These are phyloP conservation scores for Lentinula sp. DNA, from an alignment of 768 basidiomycete species.

Conservation along the genomic window DNA sequence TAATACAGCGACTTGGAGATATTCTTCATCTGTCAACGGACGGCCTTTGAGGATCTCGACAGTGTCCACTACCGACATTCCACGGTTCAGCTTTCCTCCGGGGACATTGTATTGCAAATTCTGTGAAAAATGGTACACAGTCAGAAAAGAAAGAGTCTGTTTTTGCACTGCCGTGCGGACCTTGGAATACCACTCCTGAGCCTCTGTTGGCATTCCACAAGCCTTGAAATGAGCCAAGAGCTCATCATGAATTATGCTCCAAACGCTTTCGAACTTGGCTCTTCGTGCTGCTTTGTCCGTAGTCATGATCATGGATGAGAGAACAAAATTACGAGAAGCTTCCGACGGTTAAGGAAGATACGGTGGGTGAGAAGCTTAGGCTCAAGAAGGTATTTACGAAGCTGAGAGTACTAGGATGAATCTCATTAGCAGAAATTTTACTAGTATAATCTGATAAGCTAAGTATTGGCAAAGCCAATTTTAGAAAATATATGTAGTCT, in stretches of 20 bases:
- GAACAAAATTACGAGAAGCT: neutral
- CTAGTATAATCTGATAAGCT: too few species aligned
- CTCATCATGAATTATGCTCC: constrained; percentile 67
- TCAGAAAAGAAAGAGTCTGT: neutral
- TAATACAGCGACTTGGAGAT: constrained; percentile 79
- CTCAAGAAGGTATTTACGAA: too few species aligned
- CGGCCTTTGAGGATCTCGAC: constrained; percentile 81
- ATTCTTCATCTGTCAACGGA: constrained; percentile 75
- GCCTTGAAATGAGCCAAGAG: constrained; percentile 60
- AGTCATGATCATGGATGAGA: neutral
- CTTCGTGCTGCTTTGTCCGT: constrained; percentile 39
- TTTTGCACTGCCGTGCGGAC: constrained; percentile 34
- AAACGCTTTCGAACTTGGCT: constrained; percentile 67
- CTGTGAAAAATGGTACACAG: constrained; percentile 27
- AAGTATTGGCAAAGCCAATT: too few species aligned
- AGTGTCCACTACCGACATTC: constrained; percentile 91
- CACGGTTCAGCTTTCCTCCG: constrained; percentile 93
- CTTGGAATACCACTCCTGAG: constrained; percentile 76
- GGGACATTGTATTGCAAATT: constrained; percentile 93
- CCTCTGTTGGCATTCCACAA: constrained; percentile 80
- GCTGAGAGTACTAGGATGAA: too few species aligned
- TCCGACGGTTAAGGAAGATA: too few species aligned
- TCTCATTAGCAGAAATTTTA: too few species aligned
- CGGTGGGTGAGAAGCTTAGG: too few species aligned
- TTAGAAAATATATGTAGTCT: too few species aligned